phyloP scores from a whole-genome alignment of 2,329 filamentous ascomycete species.

The Bipolaris bicolor region DNA sequence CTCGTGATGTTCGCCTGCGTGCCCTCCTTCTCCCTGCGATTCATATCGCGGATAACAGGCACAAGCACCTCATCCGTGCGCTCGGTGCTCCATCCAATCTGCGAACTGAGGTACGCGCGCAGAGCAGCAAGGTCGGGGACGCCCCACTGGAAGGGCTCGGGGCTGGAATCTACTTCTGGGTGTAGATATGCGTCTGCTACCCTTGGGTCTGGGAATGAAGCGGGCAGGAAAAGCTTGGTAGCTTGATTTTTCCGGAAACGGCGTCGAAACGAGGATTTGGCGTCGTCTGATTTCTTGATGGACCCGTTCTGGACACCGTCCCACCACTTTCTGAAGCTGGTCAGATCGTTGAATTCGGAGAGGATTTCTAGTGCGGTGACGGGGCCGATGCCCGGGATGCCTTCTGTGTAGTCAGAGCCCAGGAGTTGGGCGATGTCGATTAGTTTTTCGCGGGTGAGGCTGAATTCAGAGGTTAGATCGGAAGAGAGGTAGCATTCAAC shows the following conservation, averaged over 20 bases:
- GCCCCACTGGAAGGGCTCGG: constrained; percentile 90
- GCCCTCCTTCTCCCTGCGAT: constrained; percentile 82
- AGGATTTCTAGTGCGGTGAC: constrained; percentile 95
- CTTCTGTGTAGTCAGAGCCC: constrained; percentile 94
- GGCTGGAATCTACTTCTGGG: constrained; percentile 81
- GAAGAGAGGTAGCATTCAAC: constrained; percentile 90
- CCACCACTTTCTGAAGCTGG: constrained; percentile 90
- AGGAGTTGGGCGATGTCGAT: constrained; percentile 90
- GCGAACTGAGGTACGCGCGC: constrained; percentile 82
- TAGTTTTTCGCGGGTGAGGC: constrained; percentile 82
- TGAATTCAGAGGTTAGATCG: constrained; percentile 89
- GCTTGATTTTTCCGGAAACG: constrained; percentile 83
- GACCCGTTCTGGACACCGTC: constrained; percentile 70
- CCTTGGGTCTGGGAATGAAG: constrained; percentile 75
- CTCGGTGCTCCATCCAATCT: constrained; percentile 91
- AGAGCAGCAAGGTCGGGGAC: constrained; percentile 90
- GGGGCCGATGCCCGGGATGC: constrained; percentile 86
- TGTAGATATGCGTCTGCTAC: constrained; percentile 84
- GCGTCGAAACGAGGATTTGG: constrained; percentile 70
- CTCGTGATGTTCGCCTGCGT: constrained; percentile 97
- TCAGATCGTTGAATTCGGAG: constrained; percentile 80
- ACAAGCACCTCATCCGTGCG: constrained; percentile 94
- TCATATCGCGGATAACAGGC: constrained; percentile 95
- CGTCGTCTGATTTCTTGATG: constrained; percentile 65
- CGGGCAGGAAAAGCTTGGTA: constrained; percentile 84